Conservation (phyloP, 208 protist species). For the Herpetomonas samuelpessoai region DNA sequence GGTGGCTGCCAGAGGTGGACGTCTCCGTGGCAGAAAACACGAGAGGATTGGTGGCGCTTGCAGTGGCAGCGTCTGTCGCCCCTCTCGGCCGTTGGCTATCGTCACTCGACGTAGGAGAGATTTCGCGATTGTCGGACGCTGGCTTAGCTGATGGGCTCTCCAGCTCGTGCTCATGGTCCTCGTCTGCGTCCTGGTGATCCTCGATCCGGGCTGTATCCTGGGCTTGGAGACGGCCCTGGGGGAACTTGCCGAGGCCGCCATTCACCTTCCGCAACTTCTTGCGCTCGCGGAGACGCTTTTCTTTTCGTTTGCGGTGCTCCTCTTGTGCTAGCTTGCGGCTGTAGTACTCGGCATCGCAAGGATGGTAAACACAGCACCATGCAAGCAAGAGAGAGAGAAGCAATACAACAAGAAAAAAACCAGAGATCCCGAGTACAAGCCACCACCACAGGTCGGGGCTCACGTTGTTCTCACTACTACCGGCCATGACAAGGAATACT, state of each 20-base stretch:
- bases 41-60: too few species aligned
- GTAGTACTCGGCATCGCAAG: neutral
- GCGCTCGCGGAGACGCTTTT: neutral
- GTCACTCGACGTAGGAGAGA: neutral
- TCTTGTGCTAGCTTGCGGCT: neutral
- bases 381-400: constrained; percentile 12
- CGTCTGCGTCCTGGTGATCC: neutral
- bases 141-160: neutral
- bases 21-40: too few species aligned
- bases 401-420: constrained; percentile 9
- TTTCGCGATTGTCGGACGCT: neutral
- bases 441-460: constrained; percentile 19
- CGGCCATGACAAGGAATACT: neutral
- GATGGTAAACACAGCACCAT: constrained; percentile 10
- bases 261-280: neutral
- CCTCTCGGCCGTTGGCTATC: neutral
- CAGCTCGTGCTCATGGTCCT: neutral
- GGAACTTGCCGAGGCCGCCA: neutral
- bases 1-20: too few species aligned
- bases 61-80: neutral
- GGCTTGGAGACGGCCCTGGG: too few species aligned
- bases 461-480: neutral
- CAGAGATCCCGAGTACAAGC: constrained; percentile 13
- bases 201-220: neutral
- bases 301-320: neutral